A percentile compares a stretch with the other conserved stretches of the same genome.
These are phyloP conservation scores for Tilletia horrida DNA, from an alignment of 1,284 basidiomycete species.

Conservation along the genomic window DNA sequence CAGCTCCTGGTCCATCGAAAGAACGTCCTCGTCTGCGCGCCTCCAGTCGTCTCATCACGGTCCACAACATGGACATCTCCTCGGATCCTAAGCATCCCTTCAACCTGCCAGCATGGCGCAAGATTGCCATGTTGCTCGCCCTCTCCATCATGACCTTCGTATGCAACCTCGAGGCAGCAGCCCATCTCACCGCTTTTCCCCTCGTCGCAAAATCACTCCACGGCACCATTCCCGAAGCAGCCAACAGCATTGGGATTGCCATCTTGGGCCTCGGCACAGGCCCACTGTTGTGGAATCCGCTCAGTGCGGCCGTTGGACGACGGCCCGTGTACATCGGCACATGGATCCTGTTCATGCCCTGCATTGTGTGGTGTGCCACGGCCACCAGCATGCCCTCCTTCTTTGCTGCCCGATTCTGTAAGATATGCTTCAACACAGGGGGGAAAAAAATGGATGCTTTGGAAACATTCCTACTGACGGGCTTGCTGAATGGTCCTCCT, in stretches of 20 bases:
- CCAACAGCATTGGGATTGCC: constrained; percentile 54
- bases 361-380: constrained; percentile 51
- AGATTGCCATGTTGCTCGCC: constrained; percentile 48
- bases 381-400: constrained; percentile 37
- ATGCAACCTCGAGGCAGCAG: neutral
- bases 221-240: constrained; percentile 40
- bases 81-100: constrained; percentile 35
- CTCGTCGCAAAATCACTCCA: constrained; percentile 40
- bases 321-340: constrained; percentile 54
- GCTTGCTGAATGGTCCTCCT: too few species aligned
- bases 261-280: constrained; percentile 56
- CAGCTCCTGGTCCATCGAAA: too few species aligned
- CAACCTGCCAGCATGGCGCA: constrained; percentile 44
- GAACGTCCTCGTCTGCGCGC: too few species aligned
- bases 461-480: too few species aligned
- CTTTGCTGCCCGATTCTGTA: constrained; percentile 35
- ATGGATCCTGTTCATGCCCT: constrained; percentile 53
- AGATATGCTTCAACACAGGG: neutral
- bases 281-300: constrained; percentile 46
- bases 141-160: constrained; percentile 37
- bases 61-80: neutral
- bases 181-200: constrained; percentile 25
- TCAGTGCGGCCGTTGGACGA: constrained; percentile 46
- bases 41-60: too few species aligned
- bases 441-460: too few species aligned